Base-by-base conservation (phyloP, 305 asterid species). In the Solanum chacoense region DNA sequence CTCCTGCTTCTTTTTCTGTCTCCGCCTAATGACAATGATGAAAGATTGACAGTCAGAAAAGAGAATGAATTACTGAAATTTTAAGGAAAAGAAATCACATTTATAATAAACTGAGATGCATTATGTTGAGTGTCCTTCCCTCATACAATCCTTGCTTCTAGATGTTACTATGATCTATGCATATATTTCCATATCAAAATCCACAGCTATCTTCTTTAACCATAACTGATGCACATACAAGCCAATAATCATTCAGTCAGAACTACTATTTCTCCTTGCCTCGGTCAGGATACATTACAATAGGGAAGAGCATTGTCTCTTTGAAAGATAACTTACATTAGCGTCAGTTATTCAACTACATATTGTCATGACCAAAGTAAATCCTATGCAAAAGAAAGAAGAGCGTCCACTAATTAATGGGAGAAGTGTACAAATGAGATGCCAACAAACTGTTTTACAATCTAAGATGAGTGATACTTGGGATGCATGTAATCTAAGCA, bases 1-100 rank as follows among this genome's bases (percentile, higher is more conserved):
- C 94, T 85, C 99, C 99, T 0, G 95, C 99, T 93, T 97, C 99
- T 89, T 94, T 95, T 28, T 95, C 97, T 7, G 99, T 97, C 94
- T 96, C 99, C 80, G 96, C 97, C 98, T 95, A 89, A 88, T 88
- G 72, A 91, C 73, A 87, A 84, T 63, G 88, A 81, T 83, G 85
- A 71, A 76, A 11, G 50, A 76, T 22, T 35, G 29, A 26, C 18
- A 76, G 29, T 35, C 1, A 35, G 50, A 18, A 76, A 76, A 75
- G 29, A 76, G 50, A 76, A 76, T 3, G 50, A 73, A 73, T 34
- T 34, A 34, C 45, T 18, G 81, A 75, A 75, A 75, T 34, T 34
- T 24, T 31, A 38, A 38, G 85, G 35, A 24, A 37, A 38, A 37
- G 34, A 38, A 79, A 37, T 38, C 63, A 40, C 24, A 79, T 26